Evolutionary conservation across 2,329 filamentous ascomycete species (phyloP).

Genomic region (Pyrenophora seminiperda): DNA sequence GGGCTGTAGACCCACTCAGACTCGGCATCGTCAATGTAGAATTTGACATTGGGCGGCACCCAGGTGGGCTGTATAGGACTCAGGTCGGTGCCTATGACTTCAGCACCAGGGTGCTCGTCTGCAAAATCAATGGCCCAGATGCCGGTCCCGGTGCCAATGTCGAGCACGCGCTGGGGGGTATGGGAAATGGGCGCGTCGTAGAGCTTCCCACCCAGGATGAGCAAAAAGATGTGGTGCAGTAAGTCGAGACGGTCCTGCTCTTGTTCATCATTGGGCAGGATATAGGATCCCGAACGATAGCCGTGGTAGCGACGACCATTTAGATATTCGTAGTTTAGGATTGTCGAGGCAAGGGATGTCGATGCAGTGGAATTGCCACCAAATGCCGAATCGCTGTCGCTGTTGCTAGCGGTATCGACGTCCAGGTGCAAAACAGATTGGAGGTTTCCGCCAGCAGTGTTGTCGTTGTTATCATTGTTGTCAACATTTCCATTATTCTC

Average conservation of each 20-base stretch:
- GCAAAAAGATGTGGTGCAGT: constrained; percentile 46
- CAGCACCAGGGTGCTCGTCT: constrained; percentile 41
- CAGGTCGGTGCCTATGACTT: constrained; percentile 47
- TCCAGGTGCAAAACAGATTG: constrained; percentile 39
- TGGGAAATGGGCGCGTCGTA: constrained; percentile 38
- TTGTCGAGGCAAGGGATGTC: constrained; percentile 45
- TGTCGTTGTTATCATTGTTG: constrained; percentile 1
- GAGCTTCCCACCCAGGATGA: constrained; percentile 46
- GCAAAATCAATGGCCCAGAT: constrained; percentile 50
- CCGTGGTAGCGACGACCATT: constrained; percentile 49
- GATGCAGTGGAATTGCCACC: constrained; percentile 32
- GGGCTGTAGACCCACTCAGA: constrained; percentile 45
- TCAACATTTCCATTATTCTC: background rate
- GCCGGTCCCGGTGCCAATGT: constrained; percentile 50
- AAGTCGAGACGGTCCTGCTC: constrained; percentile 49
- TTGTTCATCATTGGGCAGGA: constrained; percentile 47
- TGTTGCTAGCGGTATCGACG: constrained; percentile 32
- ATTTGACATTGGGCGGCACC: constrained; percentile 49
- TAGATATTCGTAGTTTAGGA: constrained; percentile 47
- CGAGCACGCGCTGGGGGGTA: constrained; percentile 35
- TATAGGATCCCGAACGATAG: constrained; percentile 44
- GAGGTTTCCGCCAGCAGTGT: constrained; percentile 19
- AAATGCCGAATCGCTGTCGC: constrained; percentile 41
- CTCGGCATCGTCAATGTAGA: constrained; percentile 52
- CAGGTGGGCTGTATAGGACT: constrained; percentile 47